Base-by-base conservation (phyloP, 495 filamentous ascomycete species). In the Rhizodiscina lignyota region DNA sequence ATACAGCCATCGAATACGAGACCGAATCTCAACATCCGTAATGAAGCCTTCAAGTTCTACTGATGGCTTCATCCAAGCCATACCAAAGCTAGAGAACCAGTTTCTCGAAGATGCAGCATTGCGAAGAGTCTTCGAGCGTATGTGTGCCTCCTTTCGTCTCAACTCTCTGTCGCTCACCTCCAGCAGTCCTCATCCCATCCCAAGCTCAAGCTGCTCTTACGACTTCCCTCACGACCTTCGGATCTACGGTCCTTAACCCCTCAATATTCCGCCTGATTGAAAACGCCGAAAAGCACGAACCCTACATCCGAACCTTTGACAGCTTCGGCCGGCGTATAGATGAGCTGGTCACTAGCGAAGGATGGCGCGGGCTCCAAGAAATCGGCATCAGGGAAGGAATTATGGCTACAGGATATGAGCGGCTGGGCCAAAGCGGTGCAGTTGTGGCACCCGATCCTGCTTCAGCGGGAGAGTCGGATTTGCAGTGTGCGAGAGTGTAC, bases 251-350 rank as follows among this genome's bases (percentile, higher is more conserved):
- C 28, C 30, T 59, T 2, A 16, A 35, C 20, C 40, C 44, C 4
- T 17, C 56, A 23, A 53, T 72, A 18, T 57, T 73, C 35, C 44
- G 53, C 44, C 66, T 55, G 54, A 45, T 73, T 16, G 60, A 63
- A 5, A 68, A 77, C 49, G 67, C 73, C 23, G 75, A 80, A 52
- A 47, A 40, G 19, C 67, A 74, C 49, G 56, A 57, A 8, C 75
- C 75, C 1, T 64, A 63, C 27, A 44, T 78, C 28, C 53, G 54
- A 32, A 59, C 63, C 26, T 51, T 43, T 32, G 62, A 66, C 44
- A 58, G 61, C 18, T 75, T 69, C 50, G 68, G 66, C 22, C 53
- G 52, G 38, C 60, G 55, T 19, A 54, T 40, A 4, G 58, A 57
- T 30, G 60, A 59, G 24, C 55, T 77, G 5, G 54, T 70, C 21